Evolutionary conservation across 805 yeast genomes (phyloP), one percentile per base, ranked within the genome.

Genomic region (Saturnispora besseyi): DNA sequence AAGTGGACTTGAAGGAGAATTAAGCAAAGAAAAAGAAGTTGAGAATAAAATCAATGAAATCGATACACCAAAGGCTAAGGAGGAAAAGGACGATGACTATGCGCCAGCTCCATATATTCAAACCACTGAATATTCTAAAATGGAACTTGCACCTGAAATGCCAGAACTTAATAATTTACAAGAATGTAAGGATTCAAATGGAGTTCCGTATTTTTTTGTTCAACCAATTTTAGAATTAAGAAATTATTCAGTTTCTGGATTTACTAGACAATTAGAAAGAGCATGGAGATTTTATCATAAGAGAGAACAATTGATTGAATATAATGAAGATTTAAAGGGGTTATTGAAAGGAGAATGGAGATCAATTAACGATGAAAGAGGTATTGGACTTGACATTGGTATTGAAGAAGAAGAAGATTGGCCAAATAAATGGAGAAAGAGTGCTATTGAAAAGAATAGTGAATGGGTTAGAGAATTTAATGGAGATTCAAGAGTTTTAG

Each of bases 381-480:
- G 36, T 21, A 37, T 24, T 13, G 45, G 45, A 49, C 59, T 68
- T 48, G 59, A 63, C 28, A 63, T 69, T 51, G 77, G 76, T 13
- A 60, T 62, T 18, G 79, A 71, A 40, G 96, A 89, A 63, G 96
- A 90, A 62, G 59, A 64, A 5, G 91, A 87, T 55, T 91, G 97
- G 97, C 96, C 96, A 12, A 65, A 70, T 49, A 75, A 76, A 51
- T 91, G 97, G 96, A 84, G 87, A 32, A 74, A 79, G 56, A 75
- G 74, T 51, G 96, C 96, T n/a, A 62, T 66, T 44, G 84, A 79
- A 47, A 83, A 79, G 55, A 69, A 77, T 38, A 84, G 95, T 55
- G 97, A 91, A 63, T 91, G 99, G 99, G 80, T 83, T 49, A 80
- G 81, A 60, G 90, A 84, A 28, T 69, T 90, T 44, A 70, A 62